These are phyloP conservation scores for Colletotrichum higginsianum DNA, from an alignment of 2,329 filamentous ascomycete species.

Conservation along the genomic window DNA sequence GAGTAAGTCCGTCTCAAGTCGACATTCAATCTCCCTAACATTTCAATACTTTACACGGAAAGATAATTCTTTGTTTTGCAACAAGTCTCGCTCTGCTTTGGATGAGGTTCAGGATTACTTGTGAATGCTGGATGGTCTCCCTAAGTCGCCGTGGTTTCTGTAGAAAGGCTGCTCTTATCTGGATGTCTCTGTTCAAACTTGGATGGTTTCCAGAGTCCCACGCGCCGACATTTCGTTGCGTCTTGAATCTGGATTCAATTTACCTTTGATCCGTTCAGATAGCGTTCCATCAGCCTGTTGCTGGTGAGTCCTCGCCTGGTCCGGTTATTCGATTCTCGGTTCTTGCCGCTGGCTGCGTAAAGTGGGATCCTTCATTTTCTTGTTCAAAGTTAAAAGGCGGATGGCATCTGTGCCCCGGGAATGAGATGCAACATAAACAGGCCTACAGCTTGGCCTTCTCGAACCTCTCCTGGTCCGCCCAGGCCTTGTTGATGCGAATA, in stretches of 20 bases:
- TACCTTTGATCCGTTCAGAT: neutral
- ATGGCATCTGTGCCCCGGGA: neutral
- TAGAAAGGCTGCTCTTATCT: neutral
- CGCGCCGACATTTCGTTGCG: neutral
- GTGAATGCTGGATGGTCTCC: neutral
- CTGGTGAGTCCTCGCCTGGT: neutral
- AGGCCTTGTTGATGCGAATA: constrained; percentile 76
- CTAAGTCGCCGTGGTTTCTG: neutral
- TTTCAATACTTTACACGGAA: neutral
- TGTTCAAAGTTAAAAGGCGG: neutral
- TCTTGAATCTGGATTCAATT: neutral
- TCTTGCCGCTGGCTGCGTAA: neutral
- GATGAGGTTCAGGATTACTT: neutral
- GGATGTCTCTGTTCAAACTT: neutral
- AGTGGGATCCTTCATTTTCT: neutral
- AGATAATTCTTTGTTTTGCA: neutral
- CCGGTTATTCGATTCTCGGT: neutral
- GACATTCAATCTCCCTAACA: neutral
- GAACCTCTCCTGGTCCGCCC: constrained; percentile 73
- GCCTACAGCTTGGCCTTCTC: constrained; percentile 59
- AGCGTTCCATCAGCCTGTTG: neutral
- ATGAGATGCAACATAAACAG: neutral
- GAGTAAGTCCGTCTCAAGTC: neutral
- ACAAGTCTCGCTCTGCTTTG: neutral
- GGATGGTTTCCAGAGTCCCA: neutral